Base-by-base conservation (phyloP, 1,139 yeast species). In the Sugiyamaella neomexicana region DNA sequence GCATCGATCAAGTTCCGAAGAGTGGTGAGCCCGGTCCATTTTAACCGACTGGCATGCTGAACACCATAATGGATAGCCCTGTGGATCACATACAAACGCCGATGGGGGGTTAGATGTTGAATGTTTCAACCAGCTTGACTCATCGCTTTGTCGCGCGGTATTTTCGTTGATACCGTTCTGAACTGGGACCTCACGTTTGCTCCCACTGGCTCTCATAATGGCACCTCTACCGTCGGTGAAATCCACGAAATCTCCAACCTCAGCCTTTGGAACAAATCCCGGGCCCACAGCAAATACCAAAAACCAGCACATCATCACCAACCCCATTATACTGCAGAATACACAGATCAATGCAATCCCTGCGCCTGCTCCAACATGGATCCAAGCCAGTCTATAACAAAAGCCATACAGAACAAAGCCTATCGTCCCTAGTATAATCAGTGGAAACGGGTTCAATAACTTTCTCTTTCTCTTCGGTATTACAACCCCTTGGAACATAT, bases 1-100 rank as follows among this genome's bases (percentile, higher is more conserved):
- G 70, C 99, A 93, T 52, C 71, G 72, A 9, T 82, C 78, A 60
- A 95, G 83, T 23, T 80, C 72, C 0, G 70, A 83, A 57, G 97
- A 89, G 67, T 93, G 99, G 65, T 93, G 99, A 29, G 75, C 67
- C 53, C 98, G 75, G 66, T 89, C 97, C 0, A 97, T 97, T 67
- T 93, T 93, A 83, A 93, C 83, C 7, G 79, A 81, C 48, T 77
- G 70, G 70, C 99, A 93, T 57, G 82, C 82, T 36, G 80, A 76
- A 67, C 98, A 88, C 68, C 78, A 82, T 48, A 86, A 72, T 56
- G 79, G 79, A 40, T 74, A 75, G 54, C 80, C 82, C 61, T 69
- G 67, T n/a, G 69, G 65, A 41, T 71, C 76, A 45, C 76, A 72
- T 50, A 66, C 50, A 55, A 69, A 74, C 1, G 63, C 64, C 2